Evolutionary conservation across 345 rosid genomes (phyloP).

Genomic region (Aquilaria malaccensis): DNA sequence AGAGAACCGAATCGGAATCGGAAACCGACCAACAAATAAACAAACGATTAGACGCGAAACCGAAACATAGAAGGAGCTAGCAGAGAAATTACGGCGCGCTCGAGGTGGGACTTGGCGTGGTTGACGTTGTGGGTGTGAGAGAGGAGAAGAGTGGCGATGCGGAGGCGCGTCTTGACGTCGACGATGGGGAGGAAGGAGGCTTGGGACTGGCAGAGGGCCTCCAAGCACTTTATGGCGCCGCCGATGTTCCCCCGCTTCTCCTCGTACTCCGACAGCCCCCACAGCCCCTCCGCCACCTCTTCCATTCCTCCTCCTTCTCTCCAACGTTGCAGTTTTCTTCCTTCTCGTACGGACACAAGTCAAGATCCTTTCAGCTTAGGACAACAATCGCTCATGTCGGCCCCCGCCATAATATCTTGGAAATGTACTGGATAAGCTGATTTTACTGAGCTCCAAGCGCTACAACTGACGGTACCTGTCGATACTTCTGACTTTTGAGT

Average conservation of each 20-base stretch:
- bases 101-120: conserved; percentile 88
- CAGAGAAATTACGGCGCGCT: conserved; percentile 33
- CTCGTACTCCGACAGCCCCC: conserved; percentile 83
- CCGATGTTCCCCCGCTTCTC: conserved; percentile 71
- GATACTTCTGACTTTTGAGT: no score
- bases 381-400: no score
- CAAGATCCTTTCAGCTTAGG: no score
- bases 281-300: conserved; percentile 81
- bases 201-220: conserved; percentile 77
- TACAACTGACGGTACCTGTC: no score
- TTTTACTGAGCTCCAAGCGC: no score
- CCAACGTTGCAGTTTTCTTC: no score
- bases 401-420: no score
- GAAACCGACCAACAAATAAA: neutral
- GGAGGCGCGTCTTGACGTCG: conserved; percentile 86
- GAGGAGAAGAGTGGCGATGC: conserved; percentile 74
- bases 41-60: conserved; percentile 5
- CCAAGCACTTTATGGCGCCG: conserved; percentile 76
- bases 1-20: neutral
- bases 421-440: no score
- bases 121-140: conserved; percentile 75
- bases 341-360: no score
- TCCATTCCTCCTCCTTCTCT: conserved; percentile 29
- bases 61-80: neutral
- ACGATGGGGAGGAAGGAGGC: conserved; percentile 69